phyloP scores from a whole-genome alignment of 106 monocot species.

The Hemerocallis citrina region DNA sequence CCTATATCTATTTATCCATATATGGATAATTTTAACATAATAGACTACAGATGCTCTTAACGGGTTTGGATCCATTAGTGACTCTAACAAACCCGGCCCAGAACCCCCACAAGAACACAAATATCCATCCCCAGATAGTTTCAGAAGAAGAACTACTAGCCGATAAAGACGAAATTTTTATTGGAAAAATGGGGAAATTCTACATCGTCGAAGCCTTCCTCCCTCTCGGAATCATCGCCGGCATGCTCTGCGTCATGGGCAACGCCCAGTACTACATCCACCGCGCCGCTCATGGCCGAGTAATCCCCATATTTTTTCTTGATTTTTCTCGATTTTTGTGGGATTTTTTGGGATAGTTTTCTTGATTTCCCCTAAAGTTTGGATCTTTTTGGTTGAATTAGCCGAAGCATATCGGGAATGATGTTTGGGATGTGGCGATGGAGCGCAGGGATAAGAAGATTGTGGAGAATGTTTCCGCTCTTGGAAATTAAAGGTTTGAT shows the following conservation, averaged over 20 bases:
- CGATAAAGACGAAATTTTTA: too few relatives aligned
- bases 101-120: too few relatives aligned
- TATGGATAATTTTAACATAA: too few relatives aligned
- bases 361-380: not conserved
- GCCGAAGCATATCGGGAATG: slow-evolving; percentile 91
- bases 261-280: slow-evolving; percentile 90
- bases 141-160: too few relatives aligned
- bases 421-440: slow-evolving; percentile 85
- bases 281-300: slow-evolving; percentile 73
- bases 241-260: slow-evolving; percentile 80
- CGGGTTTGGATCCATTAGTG: too few relatives aligned
- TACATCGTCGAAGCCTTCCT: slow-evolving; percentile 89
- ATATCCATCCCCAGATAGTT: too few relatives aligned
- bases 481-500: slow-evolving; percentile 23
- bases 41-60: too few relatives aligned
- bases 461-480: slow-evolving; percentile 22
- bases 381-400: slow-evolving; percentile 7
- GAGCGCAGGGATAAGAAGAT: slow-evolving; percentile 82
- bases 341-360: not conserved
- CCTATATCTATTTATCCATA: too few relatives aligned
- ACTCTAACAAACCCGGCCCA: too few relatives aligned
- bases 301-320: slow-evolving; percentile 13
- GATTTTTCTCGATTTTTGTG: not conserved
- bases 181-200: too few relatives aligned
- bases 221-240: slow-evolving; percentile 87